Percentiles rank a stretch among this genome's conserved stretches.
These are phyloP conservation scores for Priceomyces haplophilus DNA, from an alignment of 805 yeast species.

Conservation along the genomic window DNA sequence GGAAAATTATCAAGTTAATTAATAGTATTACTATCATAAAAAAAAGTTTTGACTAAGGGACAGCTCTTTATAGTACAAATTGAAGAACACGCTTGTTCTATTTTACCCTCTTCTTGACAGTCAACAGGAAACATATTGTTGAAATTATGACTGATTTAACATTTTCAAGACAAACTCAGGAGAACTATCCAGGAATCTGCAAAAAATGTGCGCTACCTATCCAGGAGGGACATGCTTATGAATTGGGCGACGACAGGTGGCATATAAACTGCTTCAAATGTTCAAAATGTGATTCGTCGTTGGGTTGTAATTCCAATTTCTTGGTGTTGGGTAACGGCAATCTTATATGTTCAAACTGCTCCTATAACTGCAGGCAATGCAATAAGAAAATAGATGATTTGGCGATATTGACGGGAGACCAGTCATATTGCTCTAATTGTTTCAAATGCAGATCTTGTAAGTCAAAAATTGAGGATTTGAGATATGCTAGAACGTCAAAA, in stretches of 20 bases:
- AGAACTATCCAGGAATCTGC: constrained; percentile 25
- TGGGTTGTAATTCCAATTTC: constrained; percentile 87
- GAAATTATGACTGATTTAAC: constrained; percentile 5
- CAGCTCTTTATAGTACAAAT: neutral
- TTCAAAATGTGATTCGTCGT: constrained; percentile 70
- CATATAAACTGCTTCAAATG: constrained; percentile 91
- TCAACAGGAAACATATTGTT: neutral
- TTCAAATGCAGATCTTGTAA: constrained; percentile 89
- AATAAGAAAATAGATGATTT: constrained; percentile 83
- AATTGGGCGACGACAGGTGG: constrained; percentile 93
- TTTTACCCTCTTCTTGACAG: neutral
- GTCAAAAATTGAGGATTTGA: constrained; percentile 77
- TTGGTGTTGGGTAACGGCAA: constrained; percentile 91
- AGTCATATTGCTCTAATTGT: constrained; percentile 88
- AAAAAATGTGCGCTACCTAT: constrained; percentile 49
- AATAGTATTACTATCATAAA: neutral
- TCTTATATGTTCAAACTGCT: constrained; percentile 84
- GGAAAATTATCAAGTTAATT: neutral
- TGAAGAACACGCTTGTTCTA: neutral
- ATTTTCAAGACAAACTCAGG: neutral
- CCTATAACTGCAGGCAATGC: constrained; percentile 87
- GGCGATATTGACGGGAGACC: constrained; percentile 93
- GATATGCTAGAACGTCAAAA: constrained; percentile 89
- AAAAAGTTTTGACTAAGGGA: neutral
- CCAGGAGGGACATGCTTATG: constrained; percentile 91